These are phyloP conservation scores for Aureobasidium lini DNA, from an alignment of 2,329 filamentous ascomycete genomes.

Conservation along the genomic window DNA sequence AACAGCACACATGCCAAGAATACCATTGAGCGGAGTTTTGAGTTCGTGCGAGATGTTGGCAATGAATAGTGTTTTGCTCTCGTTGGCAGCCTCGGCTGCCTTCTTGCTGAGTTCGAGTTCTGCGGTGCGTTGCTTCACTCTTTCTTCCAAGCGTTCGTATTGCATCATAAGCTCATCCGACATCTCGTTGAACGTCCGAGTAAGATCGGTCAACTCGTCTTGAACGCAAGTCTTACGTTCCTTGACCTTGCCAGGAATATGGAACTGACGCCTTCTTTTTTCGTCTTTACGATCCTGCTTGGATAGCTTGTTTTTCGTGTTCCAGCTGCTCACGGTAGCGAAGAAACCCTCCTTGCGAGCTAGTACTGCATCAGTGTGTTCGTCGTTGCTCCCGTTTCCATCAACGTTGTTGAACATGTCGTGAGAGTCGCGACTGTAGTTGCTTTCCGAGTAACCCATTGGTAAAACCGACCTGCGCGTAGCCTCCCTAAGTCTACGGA, in stretches of 20 bases:
- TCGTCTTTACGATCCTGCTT: constrained; percentile 32
- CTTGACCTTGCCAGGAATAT: constrained; percentile 76
- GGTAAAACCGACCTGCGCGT: constrained; percentile 67
- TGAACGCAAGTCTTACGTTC: constrained; percentile 68
- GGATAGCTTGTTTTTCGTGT: constrained; percentile 22
- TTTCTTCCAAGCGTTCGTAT: constrained; percentile 74
- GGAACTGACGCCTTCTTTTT: constrained; percentile 53
- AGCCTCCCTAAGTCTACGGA: constrained; percentile 65
- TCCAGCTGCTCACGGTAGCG: constrained; percentile 28
- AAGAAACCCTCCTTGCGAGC: constrained; percentile 41
- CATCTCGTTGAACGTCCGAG: constrained; percentile 86
- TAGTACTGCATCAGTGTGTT: constrained; percentile 35
- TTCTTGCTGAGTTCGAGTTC: constrained; percentile 86
- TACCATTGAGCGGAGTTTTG: constrained; percentile 91
- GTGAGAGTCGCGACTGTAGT: constrained; percentile 31
- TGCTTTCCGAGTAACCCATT: constrained; percentile 44
- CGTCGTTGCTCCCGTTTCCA: constrained; percentile 33
- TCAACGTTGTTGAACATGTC: constrained; percentile 24
- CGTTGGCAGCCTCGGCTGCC: constrained; percentile 87
- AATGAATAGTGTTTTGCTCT: constrained; percentile 96
- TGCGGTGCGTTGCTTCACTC: constrained; percentile 72
- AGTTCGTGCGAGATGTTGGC: constrained; percentile 85
- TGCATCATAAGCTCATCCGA: constrained; percentile 82
- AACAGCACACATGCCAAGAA: constrained; percentile 86
- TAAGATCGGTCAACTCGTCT: constrained; percentile 79